phyloP scores from a whole-genome alignment of 176 grass and related monocot species.

The Carex littledalei region DNA sequence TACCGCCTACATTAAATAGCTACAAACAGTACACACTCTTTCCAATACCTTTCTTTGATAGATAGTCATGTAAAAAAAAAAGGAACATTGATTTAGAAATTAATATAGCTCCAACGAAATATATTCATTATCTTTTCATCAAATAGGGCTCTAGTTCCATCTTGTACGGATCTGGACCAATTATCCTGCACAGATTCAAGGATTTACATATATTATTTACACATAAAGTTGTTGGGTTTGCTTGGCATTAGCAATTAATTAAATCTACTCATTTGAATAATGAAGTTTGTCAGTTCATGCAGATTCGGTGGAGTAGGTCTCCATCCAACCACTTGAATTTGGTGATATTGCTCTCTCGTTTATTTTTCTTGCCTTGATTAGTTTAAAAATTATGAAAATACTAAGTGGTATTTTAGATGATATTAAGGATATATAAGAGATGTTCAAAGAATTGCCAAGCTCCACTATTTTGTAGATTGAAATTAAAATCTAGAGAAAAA shows the following conservation, averaged over 20 bases:
- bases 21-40: background rate
- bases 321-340: too few relatives aligned
- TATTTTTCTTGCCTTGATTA: too few relatives aligned
- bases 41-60: background rate
- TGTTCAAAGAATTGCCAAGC: too few relatives aligned
- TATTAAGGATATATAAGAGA: too few relatives aligned
- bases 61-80: background rate
- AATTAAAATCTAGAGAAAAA: background rate
- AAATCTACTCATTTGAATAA: too few relatives aligned
- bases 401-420: too few relatives aligned
- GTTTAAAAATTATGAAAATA: too few relatives aligned
- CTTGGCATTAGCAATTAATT: too few relatives aligned
- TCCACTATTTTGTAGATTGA: background rate
- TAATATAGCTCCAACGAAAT: background rate
- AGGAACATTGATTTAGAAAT: background rate
- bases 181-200: constrained; percentile 53
- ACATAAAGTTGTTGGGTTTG: background rate
- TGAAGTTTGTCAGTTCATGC: too few relatives aligned
- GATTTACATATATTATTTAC: background rate
- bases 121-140: constrained; percentile 29
- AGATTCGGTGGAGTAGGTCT: too few relatives aligned
- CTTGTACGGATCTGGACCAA: constrained; percentile 31
- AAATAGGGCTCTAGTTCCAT: background rate
- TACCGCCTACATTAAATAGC: background rate
- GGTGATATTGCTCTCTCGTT: too few relatives aligned